Base-by-base conservation (phyloP, 2,329 filamentous ascomycete species). In the Capronia epimyces region DNA sequence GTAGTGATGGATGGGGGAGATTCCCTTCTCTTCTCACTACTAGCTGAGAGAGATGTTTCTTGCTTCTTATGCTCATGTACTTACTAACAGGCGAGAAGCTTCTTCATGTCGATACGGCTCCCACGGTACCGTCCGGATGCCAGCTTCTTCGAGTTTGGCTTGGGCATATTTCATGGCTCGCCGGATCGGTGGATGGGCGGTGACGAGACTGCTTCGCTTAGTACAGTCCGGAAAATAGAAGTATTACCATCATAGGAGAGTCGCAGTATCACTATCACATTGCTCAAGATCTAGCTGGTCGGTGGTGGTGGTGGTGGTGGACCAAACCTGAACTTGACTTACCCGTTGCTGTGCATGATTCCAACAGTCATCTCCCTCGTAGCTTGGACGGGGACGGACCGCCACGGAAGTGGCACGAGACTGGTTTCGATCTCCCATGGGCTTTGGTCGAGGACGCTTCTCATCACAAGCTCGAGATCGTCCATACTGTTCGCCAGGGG, bases 321-420 rank as follows among this genome's bases (percentile, higher is more conserved):
- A 5, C n/a, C 12, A 36, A 36, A 36, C 6, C 6, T 16, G 8
- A 31, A 7, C n/a, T n/a, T 41, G 40, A 45, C 46, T 68, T 71
- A 72, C 75, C 76, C 79, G 62, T 87, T 84, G 64, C 83, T 71
- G 75, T 77, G 81, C 65, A 87, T 72, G 22, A 87, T 75, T 2
- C 72, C 83, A 47, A 87, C 69, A 31, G 70, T 76, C 16, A 86
- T 65, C 20, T 54, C 32, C 15, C 32, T 64, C 2, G 37, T 16
- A 15, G 21, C 36, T 16, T 20, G 12, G 7, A n/a, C 8, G 58
- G 36, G 7, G 8, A 44, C 21, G 3, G 16, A 24, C 10, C 72
- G 66, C 78, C 79, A 82, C 0, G 76, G 75, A 2, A 80, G 71
- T 1, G 75, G 76, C 3, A 39, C 20, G 15, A 74, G 48, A 24